Evolutionary conservation across 768 basidiomycete genomes (phyloP).

Genomic region (Russula olivacea): DNA sequence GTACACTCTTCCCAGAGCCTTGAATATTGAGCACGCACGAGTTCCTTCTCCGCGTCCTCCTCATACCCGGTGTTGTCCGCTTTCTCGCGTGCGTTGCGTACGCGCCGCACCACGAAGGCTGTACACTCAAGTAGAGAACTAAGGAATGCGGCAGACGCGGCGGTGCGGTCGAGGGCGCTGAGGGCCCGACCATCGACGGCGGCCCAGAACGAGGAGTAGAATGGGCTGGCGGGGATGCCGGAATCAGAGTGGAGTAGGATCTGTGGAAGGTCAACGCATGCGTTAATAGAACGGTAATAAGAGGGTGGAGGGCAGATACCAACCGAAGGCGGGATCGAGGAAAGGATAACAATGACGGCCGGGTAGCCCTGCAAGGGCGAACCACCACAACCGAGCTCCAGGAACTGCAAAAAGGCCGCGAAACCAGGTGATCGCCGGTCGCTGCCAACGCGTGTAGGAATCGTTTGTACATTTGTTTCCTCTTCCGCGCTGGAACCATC

Average conservation of each 20-base stretch:
- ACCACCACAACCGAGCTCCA: constrained; percentile 73
- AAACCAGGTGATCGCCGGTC: constrained; percentile 39
- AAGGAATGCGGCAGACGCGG: constrained; percentile 58
- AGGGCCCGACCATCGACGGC: constrained; percentile 67
- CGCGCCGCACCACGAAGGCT: constrained; percentile 48
- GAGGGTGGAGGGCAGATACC: constrained; percentile 25
- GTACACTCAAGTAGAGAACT: constrained; percentile 65
- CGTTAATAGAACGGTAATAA: neutral
- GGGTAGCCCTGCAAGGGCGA: constrained; percentile 79
- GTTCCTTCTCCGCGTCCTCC: constrained; percentile 16
- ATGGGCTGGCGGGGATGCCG: constrained; percentile 36
- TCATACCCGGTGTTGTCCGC: constrained; percentile 12
- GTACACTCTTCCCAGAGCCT: constrained; percentile 47
- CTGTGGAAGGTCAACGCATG: constrained; percentile 20
- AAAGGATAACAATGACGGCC: constrained; percentile 69
- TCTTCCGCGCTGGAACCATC: constrained; percentile 35
- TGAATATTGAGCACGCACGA: constrained; percentile 44
- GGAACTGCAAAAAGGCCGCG: constrained; percentile 69
- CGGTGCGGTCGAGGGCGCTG: constrained; percentile 44
- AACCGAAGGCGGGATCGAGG: constrained; percentile 70
- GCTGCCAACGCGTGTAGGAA: neutral
- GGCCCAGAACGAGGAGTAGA: constrained; percentile 80
- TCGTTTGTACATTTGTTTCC: constrained; percentile 28
- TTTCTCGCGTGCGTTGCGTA: constrained; percentile 29
- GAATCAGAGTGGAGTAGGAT: constrained; percentile 29